phyloP scores from a whole-genome alignment of 345 rosid genomes.

The Camelina hispida region DNA sequence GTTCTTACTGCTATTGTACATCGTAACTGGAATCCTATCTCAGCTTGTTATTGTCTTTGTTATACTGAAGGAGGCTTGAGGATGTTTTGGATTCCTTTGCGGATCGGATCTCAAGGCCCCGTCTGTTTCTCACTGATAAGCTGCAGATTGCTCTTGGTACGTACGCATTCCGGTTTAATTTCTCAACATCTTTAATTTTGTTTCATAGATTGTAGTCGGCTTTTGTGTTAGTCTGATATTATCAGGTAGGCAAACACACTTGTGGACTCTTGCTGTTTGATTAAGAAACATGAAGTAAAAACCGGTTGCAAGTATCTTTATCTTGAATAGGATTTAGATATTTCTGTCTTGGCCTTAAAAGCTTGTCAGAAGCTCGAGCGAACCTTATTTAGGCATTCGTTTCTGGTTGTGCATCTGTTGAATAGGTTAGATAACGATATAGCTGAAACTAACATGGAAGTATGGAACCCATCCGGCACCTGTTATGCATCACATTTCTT shows the following conservation, averaged over 20 bases:
- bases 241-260: background rate
- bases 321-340: background rate
- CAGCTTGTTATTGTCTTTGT: slow-evolving; percentile 22
- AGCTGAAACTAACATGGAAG: slow-evolving; percentile 13
- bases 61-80: slow-evolving; percentile 72
- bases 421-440: slow-evolving; percentile 9
- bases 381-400: slow-evolving; percentile 4
- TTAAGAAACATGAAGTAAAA: background rate
- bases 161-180: slow-evolving; percentile 46
- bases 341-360: slow-evolving; percentile 9
- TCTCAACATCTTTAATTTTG: background rate
- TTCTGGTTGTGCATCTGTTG: slow-evolving; percentile 11
- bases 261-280: slow-evolving; percentile 5
- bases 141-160: slow-evolving; percentile 89
- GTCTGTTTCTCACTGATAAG: slow-evolving; percentile 86
- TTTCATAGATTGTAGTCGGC: background rate
- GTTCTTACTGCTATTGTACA: background rate
- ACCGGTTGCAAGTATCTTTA: slow-evolving; percentile 11
- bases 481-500: slow-evolving; percentile 14
- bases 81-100: slow-evolving; percentile 92
- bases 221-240: slow-evolving; percentile 5
- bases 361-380: slow-evolving; percentile 14
- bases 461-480: background rate
- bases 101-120: slow-evolving; percentile 85
- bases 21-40: background rate